Evolutionary conservation across 192 early-diverging fungal species (phyloP).

Genomic region (Podila clonocystis): DNA sequence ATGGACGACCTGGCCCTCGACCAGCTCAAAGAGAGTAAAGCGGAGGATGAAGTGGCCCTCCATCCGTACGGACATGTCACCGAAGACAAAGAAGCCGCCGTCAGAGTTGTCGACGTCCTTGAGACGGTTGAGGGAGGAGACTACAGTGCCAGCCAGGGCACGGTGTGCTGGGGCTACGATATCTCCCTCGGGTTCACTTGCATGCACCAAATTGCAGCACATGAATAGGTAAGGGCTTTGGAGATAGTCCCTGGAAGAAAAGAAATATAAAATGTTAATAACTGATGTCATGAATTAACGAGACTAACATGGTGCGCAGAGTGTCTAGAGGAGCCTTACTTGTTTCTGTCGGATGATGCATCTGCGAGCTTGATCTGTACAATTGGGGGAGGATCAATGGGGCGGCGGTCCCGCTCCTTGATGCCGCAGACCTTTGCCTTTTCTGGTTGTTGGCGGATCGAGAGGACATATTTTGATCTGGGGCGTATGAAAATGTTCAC

Average conservation of each 20-base stretch:
- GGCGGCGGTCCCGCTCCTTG: slow-evolving; percentile 88
- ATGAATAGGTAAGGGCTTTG: slow-evolving; percentile 94
- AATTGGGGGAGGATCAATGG: slow-evolving; percentile 83
- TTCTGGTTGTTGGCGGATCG: slow-evolving; percentile 87
- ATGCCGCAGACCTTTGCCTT: slow-evolving; percentile 90
- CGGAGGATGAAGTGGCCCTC: slow-evolving; percentile 82
- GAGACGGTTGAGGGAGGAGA: slow-evolving; percentile 86
- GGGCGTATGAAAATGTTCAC: background rate
- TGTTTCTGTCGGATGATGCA: slow-evolving; percentile 42
- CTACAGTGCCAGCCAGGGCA: slow-evolving; percentile 87
- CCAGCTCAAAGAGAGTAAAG: slow-evolving; percentile 94
- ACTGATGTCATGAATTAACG: background rate
- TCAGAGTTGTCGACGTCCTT: slow-evolving; percentile 88
- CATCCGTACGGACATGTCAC: slow-evolving; percentile 87
- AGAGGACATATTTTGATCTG: slow-evolving; percentile 61
- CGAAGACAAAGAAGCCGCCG: slow-evolving; percentile 96
- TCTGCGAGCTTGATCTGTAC: slow-evolving; percentile 63
- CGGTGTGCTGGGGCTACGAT: slow-evolving; percentile 75
- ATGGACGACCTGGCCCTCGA: slow-evolving; percentile 57
- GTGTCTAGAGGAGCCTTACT: slow-evolving; percentile 12
- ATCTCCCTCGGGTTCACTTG: slow-evolving; percentile 73
- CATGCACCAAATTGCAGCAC: slow-evolving; percentile 86
- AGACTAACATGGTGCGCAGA: background rate
- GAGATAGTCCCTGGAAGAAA: slow-evolving; percentile 49
- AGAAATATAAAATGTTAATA: background rate